Evolutionary conservation across 805 yeast species (phyloP).

Genomic region (Geotrichum ghanense): DNA sequence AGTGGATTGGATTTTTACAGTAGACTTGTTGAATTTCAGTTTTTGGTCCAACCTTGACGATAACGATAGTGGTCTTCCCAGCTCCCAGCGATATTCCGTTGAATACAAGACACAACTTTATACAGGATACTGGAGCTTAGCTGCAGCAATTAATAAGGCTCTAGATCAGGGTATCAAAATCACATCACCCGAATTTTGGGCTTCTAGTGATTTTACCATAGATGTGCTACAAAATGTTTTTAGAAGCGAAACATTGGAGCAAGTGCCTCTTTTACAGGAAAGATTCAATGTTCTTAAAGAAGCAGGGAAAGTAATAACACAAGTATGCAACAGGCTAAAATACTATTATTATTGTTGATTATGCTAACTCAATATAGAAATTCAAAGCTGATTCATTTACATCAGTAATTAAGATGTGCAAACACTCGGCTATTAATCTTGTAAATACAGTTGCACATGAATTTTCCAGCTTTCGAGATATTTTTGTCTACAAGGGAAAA

Average conservation of each 20-base stretch:
- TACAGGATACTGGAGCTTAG: constrained; percentile 36
- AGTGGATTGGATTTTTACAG: constrained; percentile 31
- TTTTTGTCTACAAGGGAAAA: constrained; percentile 19
- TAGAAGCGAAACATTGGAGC: constrained; percentile 22
- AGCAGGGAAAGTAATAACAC: constrained; percentile 22
- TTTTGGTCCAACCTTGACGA: constrained; percentile 31
- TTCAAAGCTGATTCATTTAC: constrained; percentile 13
- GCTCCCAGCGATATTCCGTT: constrained; percentile 25
- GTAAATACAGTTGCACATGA: constrained; percentile 20
- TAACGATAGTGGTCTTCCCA: constrained; percentile 21
- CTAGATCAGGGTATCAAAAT: constrained; percentile 29
- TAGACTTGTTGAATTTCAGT: constrained; percentile 32
- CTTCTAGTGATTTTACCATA: constrained; percentile 15
- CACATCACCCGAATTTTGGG: constrained; percentile 29
- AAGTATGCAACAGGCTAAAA: background rate
- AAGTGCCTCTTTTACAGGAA: constrained; percentile 26
- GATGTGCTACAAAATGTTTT: constrained; percentile 22
- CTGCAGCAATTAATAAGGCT: constrained; percentile 33
- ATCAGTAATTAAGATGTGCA: constrained; percentile 17
- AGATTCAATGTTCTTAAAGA: constrained; percentile 26
- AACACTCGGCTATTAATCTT: constrained; percentile 24
- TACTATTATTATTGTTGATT: background rate
- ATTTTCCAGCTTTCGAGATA: constrained; percentile 28
- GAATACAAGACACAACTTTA: constrained; percentile 23
- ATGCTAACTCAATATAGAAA: background rate